Conservation (phyloP, 140 eudicot species). For the Senecio squalidus region DNA sequence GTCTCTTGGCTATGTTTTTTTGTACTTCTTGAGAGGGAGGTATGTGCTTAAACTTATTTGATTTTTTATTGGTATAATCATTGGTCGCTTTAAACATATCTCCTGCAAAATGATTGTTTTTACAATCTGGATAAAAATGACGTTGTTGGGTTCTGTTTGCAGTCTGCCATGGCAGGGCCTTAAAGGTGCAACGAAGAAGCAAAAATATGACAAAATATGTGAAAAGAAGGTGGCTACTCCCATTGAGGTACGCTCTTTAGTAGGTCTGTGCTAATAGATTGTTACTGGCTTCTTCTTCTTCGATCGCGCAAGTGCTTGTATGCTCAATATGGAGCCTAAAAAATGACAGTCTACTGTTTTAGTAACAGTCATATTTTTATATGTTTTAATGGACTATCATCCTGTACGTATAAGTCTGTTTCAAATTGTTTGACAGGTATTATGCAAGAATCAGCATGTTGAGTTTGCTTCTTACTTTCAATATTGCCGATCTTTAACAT, state of each 20-base stretch:
- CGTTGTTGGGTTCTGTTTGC: conserved; percentile 6
- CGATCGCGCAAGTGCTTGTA: neutral
- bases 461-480: conserved; percentile 92
- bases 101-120: neutral
- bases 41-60: conserved; percentile 9
- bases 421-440: conserved; percentile 39
- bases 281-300: too few relatives aligned
- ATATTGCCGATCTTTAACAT: conserved; percentile 79
- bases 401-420: neutral
- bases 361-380: neutral
- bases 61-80: neutral
- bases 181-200: conserved; percentile 93
- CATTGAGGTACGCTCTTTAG: conserved; percentile 58
- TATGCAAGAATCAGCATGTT: conserved; percentile 73
- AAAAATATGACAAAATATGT: conserved; percentile 85
- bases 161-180: conserved; percentile 98
- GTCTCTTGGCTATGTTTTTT: conserved; percentile 85
- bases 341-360: too few relatives aligned
- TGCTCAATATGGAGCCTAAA: neutral
- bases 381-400: conserved; percentile 5
- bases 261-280: neutral
- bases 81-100: neutral
- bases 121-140: neutral
- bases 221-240: conserved; percentile 89
- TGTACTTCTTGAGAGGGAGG: conserved; percentile 92